These are phyloP conservation scores for Trapa incisa DNA, from an alignment of 345 rosid genomes.

Conservation along the genomic window DNA sequence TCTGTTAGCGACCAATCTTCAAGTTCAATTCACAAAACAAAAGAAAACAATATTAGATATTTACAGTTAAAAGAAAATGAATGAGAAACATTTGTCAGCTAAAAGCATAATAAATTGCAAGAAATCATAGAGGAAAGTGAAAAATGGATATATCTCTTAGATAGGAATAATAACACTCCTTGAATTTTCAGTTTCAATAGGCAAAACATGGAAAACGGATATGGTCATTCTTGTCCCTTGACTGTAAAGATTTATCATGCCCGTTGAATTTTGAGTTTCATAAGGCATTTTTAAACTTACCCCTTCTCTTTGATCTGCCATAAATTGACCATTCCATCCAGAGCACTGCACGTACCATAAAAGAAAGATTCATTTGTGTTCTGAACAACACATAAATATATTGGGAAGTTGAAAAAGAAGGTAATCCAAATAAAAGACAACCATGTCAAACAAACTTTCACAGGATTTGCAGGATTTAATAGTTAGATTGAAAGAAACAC, in stretches of 20 bases:
- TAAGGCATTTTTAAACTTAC: conserved; percentile 10
- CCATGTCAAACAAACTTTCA: too few species aligned
- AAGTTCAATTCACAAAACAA: conserved; percentile 7
- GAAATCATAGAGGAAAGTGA: too few species aligned
- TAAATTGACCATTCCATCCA: conserved; percentile 31
- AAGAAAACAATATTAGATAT: background rate
- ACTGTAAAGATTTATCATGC: background rate
- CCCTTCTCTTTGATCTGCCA: conserved; percentile 30
- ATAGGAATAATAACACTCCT: too few species aligned
- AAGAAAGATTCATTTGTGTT: background rate
- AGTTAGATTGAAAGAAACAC: too few species aligned
- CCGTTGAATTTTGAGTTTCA: background rate
- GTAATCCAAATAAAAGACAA: too few species aligned
- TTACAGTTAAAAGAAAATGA: background rate
- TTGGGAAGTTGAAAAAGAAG: background rate
- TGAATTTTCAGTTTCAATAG: background rate
- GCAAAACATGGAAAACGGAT: background rate
- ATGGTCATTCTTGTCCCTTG: background rate
- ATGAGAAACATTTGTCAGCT: too few species aligned
- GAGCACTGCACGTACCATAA: conserved; percentile 18
- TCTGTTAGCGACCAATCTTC: conserved; percentile 9
- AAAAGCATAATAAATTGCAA: too few species aligned
- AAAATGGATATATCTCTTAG: too few species aligned
- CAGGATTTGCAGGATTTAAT: too few species aligned
- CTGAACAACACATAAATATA: background rate